Conservation (phyloP, 768 basidiomycete genomes). For the Tylopilus felleus region DNA sequence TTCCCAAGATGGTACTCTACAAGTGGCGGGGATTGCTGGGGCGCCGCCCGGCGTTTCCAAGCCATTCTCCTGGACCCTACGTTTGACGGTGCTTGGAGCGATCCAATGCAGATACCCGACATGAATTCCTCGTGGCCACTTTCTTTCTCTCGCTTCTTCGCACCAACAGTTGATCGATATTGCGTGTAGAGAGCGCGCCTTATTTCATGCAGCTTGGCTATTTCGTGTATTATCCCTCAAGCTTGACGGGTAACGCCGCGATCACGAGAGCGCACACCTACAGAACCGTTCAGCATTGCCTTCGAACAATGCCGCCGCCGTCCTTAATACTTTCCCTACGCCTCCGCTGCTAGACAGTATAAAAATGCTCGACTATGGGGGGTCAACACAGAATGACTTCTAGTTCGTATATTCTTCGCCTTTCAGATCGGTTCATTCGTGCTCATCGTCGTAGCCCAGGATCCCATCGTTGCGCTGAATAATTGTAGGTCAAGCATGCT, state of each 20-base stretch:
- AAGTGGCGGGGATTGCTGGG: conserved; percentile 13
- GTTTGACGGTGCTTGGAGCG: conserved; percentile 29
- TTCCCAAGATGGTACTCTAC: conserved; percentile 4
- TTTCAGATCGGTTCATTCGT: background rate
- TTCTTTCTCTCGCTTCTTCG: conserved; percentile 30
- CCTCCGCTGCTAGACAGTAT: conserved; percentile 24
- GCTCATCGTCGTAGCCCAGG: conserved; percentile 25
- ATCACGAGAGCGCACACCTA: conserved; percentile 25
- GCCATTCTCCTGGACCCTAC: conserved; percentile 21
- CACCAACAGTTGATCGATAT: conserved; percentile 34
- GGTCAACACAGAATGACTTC: conserved; percentile 21
- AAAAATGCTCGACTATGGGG: conserved; percentile 24
- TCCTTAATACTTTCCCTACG: conserved; percentile 21
- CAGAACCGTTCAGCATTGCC: conserved; percentile 27
- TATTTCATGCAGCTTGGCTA: conserved; percentile 30
- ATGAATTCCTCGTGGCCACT: conserved; percentile 35
- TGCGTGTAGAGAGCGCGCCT: conserved; percentile 31
- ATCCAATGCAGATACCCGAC: conserved; percentile 37
- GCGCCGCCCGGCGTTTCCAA: conserved; percentile 23
- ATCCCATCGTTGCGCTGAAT: conserved; percentile 35
- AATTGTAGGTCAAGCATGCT: conserved; percentile 34
- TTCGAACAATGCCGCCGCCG: conserved; percentile 22
- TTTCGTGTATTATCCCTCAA: conserved; percentile 28
- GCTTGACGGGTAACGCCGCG: conserved; percentile 27
- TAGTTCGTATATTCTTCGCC: conserved; percentile 9